Percentiles rank a stretch among this genome's conserved stretches.
These are phyloP conservation scores for Phytophthora pisi DNA, from an alignment of 352 stramenopile species.

Conservation along the genomic window DNA sequence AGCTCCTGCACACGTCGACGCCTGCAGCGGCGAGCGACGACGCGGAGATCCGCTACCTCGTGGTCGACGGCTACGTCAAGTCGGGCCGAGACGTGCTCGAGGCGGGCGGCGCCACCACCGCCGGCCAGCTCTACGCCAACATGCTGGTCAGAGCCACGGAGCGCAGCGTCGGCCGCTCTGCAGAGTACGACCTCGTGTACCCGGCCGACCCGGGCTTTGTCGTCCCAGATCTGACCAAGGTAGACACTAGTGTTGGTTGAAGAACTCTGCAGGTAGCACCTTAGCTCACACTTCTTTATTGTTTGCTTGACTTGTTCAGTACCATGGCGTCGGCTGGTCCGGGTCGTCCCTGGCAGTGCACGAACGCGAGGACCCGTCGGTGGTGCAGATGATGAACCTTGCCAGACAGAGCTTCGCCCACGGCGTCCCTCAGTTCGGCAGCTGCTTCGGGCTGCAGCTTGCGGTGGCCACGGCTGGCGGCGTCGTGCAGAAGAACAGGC, in stretches of 20 bases:
- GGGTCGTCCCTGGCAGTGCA: conserved; percentile 75
- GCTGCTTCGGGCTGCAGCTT: conserved; percentile 76
- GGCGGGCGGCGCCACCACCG: conserved; percentile 64
- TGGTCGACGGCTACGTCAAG: conserved; percentile 79
- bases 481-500: conserved; percentile 62
- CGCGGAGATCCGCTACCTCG: conserved; percentile 54
- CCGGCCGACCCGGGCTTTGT: conserved; percentile 62
- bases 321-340: conserved; percentile 79
- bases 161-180: conserved; percentile 37
- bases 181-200: conserved; percentile 66
- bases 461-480: conserved; percentile 62
- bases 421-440: conserved; percentile 78
- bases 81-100: conserved; percentile 63
- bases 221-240: conserved; percentile 55
- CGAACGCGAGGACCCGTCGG: conserved; percentile 54
- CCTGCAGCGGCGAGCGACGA: conserved; percentile 3
- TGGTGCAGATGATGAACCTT: conserved; percentile 54
- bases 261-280: not conserved
- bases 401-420: conserved; percentile 45
- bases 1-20: conserved; percentile 21
- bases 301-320: conserved; percentile 28
- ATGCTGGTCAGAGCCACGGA: conserved; percentile 68
- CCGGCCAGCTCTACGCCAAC: conserved; percentile 70
- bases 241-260: conserved; percentile 6
- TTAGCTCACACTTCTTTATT: not conserved